phyloP scores from a whole-genome alignment of 371 early-diverging fungal species.

The Haplosporangium sp. region DNA sequence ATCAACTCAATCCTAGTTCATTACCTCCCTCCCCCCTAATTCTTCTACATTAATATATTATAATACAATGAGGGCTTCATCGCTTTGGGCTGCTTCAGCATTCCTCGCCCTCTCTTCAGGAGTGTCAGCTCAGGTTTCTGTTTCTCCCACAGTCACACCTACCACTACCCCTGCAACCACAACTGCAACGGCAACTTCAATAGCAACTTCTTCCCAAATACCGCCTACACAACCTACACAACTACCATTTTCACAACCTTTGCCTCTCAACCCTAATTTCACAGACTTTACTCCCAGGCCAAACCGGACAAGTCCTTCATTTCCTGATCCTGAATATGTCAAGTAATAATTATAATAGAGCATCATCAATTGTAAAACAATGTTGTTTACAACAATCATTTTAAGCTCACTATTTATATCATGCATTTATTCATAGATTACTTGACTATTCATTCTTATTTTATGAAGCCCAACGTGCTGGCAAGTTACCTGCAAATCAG shows the following conservation, averaged over 20 bases:
- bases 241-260: conserved; percentile 8
- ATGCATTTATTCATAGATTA: conserved; percentile 25
- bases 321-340: conserved; percentile 54
- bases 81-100: conserved; percentile 1
- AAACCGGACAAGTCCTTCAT: conserved; percentile 26
- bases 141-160: background rate
- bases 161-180: background rate
- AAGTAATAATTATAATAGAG: conserved; percentile 17
- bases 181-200: background rate
- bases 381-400: background rate
- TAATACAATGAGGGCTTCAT: background rate
- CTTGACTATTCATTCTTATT: conserved; percentile 63
- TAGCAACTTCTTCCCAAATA: background rate
- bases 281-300: conserved; percentile 4
- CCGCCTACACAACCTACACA: background rate
- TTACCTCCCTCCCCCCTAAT: background rate
- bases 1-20: background rate
- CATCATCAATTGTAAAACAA: no score
- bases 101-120: background rate
- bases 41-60: background rate
- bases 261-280: conserved; percentile 18
- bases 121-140: background rate
- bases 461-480: conserved; percentile 72
- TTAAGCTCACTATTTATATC: background rate
- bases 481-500: conserved; percentile 63